A percentile compares a stretch with the other conserved stretches of the same genome.
These are phyloP conservation scores for Clonostachys solani DNA, from an alignment of 2,329 filamentous ascomycete genomes.

Conservation along the genomic window DNA sequence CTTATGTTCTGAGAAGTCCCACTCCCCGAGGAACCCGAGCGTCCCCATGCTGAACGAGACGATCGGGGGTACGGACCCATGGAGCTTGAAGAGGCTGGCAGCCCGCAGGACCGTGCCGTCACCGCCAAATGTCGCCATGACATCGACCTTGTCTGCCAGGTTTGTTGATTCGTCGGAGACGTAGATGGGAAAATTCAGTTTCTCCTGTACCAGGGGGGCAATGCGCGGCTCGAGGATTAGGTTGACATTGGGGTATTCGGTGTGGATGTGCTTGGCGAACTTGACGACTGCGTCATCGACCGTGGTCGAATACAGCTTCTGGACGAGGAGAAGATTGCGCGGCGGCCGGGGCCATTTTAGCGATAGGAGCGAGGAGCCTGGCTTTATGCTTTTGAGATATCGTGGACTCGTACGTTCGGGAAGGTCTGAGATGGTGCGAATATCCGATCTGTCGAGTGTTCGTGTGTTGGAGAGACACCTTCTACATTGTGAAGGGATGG, in stretches of 20 bases:
- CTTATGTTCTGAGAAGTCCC: conserved; percentile 93
- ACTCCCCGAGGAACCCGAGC: conserved; percentile 90
- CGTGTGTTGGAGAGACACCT: no score
- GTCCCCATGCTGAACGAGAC: conserved; percentile 97
- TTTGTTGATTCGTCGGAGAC: conserved; percentile 41
- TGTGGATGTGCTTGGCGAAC: conserved; percentile 68
- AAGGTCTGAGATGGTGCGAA: conserved; percentile 23
- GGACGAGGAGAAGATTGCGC: conserved; percentile 52
- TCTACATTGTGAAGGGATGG: no score
- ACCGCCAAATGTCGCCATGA: conserved; percentile 86
- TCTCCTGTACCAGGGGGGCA: conserved; percentile 66
- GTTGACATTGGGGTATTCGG: conserved; percentile 75
- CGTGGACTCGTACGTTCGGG: conserved; percentile 25
- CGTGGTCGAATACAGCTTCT: conserved; percentile 51
- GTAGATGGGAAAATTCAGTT: conserved; percentile 72
- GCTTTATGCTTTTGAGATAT: conserved; percentile 33
- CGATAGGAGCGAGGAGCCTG: conserved; percentile 48
- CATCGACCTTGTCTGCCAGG: conserved; percentile 77
- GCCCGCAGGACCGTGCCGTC: conserved; percentile 47
- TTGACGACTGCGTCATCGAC: conserved; percentile 47
- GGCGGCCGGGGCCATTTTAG: conserved; percentile 51
- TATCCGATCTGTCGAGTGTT: conserved; percentile 4
- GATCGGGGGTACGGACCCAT: conserved; percentile 79
- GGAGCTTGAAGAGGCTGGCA: conserved; percentile 64
- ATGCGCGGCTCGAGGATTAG: conserved; percentile 79